Percentiles rank a stretch among this genome's conserved stretches.
These are phyloP conservation scores for Colletotrichum chlorophyti DNA, from an alignment of 2,329 filamentous ascomycete species.

Conservation along the genomic window DNA sequence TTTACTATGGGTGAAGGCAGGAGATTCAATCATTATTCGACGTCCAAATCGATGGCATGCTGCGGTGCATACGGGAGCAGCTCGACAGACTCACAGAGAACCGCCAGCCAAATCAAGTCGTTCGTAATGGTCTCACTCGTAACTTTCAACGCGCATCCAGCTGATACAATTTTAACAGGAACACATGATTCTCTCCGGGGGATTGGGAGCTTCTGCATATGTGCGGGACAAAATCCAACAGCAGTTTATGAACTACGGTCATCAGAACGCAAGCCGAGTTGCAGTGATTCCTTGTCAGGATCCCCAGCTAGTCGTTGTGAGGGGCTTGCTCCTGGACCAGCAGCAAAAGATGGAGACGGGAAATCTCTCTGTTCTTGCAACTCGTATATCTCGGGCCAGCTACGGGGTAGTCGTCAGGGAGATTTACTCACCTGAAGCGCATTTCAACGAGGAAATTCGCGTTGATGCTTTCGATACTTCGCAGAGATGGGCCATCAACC, in stretches of 20 bases:
- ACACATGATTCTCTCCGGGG: conserved; percentile 52
- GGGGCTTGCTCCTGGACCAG: conserved; percentile 58
- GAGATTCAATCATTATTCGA: conserved; percentile 9
- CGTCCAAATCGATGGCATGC: conserved; percentile 46
- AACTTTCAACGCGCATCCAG: too few species aligned
- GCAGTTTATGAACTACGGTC: conserved; percentile 39
- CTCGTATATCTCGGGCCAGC: conserved; percentile 48
- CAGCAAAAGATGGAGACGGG: conserved; percentile 53
- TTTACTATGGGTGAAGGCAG: not conserved
- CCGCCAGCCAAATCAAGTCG: conserved; percentile 41
- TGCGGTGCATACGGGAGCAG: conserved; percentile 46
- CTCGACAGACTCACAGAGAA: conserved; percentile 45
- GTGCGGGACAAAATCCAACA: conserved; percentile 50
- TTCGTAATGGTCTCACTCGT: conserved; percentile 32
- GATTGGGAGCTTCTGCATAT: conserved; percentile 53
- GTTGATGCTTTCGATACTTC: conserved; percentile 40
- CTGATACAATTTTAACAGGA: too few species aligned
- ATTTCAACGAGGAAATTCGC: conserved; percentile 43
- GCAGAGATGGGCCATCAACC: conserved; percentile 46
- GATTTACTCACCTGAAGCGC: conserved; percentile 42
- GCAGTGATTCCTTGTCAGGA: conserved; percentile 53
- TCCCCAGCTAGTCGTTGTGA: conserved; percentile 61
- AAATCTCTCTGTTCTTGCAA: conserved; percentile 48
- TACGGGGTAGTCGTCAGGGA: conserved; percentile 49
- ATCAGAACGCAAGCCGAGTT: conserved; percentile 43